Percentiles rank a stretch among this genome's conserved stretches.
Conservation (phyloP, 495 filamentous ascomycete species). For the Aspergillus conjunctus region DNA sequence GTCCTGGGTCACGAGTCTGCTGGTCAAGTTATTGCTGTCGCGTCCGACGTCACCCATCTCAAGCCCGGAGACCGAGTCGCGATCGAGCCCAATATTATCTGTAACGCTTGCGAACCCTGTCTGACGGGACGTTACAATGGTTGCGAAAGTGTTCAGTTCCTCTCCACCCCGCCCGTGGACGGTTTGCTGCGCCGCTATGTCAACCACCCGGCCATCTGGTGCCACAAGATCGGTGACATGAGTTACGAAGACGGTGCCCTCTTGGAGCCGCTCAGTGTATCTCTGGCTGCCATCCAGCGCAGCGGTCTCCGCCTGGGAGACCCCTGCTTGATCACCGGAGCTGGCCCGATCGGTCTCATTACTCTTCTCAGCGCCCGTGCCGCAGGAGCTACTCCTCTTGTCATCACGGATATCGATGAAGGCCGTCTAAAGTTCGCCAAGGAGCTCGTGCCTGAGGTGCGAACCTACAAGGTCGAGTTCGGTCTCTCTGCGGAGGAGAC, state of each 20-base stretch:
- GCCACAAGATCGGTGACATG: conserved; percentile 90
- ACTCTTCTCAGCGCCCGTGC: conserved; percentile 78
- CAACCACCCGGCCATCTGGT: conserved; percentile 89
- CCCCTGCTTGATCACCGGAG: conserved; percentile 82
- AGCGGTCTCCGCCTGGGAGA: conserved; percentile 78
- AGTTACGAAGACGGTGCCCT: conserved; percentile 85
- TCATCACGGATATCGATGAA: conserved; percentile 92
- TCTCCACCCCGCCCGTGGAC: conserved; percentile 84
- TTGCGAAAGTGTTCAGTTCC: conserved; percentile 79
- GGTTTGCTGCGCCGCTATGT: conserved; percentile 91
- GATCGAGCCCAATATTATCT: conserved; percentile 89
- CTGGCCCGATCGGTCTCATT: conserved; percentile 88
- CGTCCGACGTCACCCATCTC: conserved; percentile 71
- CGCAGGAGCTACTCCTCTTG: conserved; percentile 80
- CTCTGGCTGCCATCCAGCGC: conserved; percentile 80
- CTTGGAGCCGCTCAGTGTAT: conserved; percentile 83
- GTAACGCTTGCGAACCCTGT: conserved; percentile 85
- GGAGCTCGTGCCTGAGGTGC: conserved; percentile 69
- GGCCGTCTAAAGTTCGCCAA: conserved; percentile 81
- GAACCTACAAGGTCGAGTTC: conserved; percentile 75
- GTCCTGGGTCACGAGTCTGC: conserved; percentile 93
- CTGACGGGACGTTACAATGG: conserved; percentile 91
- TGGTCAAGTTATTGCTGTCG: conserved; percentile 77
- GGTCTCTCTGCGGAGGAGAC: conserved; percentile 67
- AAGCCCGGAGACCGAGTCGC: conserved; percentile 85